Conservation (phyloP, 805 yeast genomes). For the Wickerhamomyces chaumierensis region DNA sequence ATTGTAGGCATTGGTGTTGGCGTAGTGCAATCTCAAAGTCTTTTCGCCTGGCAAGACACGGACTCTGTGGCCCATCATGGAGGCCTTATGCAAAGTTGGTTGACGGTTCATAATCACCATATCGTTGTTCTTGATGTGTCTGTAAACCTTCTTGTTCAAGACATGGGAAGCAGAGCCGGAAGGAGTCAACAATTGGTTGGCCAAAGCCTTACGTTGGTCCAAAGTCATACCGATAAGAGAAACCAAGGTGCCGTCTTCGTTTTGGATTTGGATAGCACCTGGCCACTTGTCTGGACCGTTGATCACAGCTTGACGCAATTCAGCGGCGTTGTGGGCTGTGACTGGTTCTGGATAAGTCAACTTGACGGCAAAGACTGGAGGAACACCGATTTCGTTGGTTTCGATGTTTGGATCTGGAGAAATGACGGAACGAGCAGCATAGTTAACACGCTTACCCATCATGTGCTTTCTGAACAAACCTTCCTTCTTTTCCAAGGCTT, state of each 20-base stretch:
- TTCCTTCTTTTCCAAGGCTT: slow-evolving; percentile 95
- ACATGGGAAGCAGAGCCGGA: slow-evolving; percentile 41
- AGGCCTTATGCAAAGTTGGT: slow-evolving; percentile 97
- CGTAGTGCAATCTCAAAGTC: slow-evolving; percentile 92
- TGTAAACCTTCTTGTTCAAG: slow-evolving; percentile 81
- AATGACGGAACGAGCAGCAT: slow-evolving; percentile 97
- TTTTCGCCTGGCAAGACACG: slow-evolving; percentile 96
- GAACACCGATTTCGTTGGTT: slow-evolving; percentile 97
- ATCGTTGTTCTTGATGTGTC: slow-evolving; percentile 92
- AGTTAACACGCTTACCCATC: slow-evolving; percentile 99
- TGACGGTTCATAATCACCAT: slow-evolving; percentile 98
- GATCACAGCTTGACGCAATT: slow-evolving; percentile 85
- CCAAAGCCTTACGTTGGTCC: slow-evolving; percentile 91
- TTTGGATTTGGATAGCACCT: slow-evolving; percentile 93
- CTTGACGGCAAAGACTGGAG: slow-evolving; percentile 94
- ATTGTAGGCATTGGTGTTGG: slow-evolving; percentile 97
- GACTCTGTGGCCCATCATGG: slow-evolving; percentile 99
- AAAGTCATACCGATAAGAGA: slow-evolving; percentile 79
- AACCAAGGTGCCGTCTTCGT: slow-evolving; percentile 82
- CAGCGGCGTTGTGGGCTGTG: slow-evolving; percentile 81
- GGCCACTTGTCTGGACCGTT: slow-evolving; percentile 99
- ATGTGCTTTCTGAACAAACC: slow-evolving; percentile 96
- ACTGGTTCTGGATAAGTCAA: slow-evolving; percentile 98
- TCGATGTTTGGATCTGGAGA: slow-evolving; percentile 98
- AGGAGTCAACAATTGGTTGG: slow-evolving; percentile 91